Evolutionary conservation across 805 yeast genomes (phyloP), one percentile per base, ranked within the genome.

Genomic region (Wickerhamomyces rabaulensis): DNA sequence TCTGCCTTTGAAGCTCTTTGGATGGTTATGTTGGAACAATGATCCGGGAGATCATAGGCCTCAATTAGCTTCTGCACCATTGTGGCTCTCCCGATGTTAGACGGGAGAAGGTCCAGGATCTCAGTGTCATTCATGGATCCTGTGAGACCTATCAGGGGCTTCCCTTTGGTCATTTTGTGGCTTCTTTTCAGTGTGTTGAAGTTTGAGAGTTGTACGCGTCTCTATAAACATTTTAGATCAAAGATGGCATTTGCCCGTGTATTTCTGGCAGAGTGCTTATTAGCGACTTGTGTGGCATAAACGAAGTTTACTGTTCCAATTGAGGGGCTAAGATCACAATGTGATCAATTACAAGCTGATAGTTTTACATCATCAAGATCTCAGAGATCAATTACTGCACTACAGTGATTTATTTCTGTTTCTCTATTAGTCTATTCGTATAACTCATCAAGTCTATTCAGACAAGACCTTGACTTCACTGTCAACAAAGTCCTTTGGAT

Each of bases 11-110:
- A 53, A 1, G 75, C 71, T 2, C 39, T 52, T 36, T 27, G 57
- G 40, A 60, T 45, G 2, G 65, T 50, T 36, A 70, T 49, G 23
- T 43, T 49, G n/a, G 57, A 53, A 47, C 67, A 63, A 20, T 43
- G 25, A 3, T 53, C 36, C 15, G 61, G 56, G 25, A 80, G 59
- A 0, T 58, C 65, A 53, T 67, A 78, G 0, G 79, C 75, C 4
- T 53, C 49, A 9, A 78, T 63, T 45, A 80, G 60, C 1, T 67
- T 55, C 16, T 63, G 56, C 0, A 78, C 74, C 9, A 76, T 57
- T 1, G 74, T 62, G 23, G 76, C 75, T n/a, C 86, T 61, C 3
- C 73, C 76, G 19, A 59, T 58, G 56, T 81, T 81, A 0, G 84
- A 66, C 1, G 86, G 86, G 2, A 80, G 63, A 26, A 63, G 49